Conservation (phyloP, 2,329 filamentous ascomycete genomes). For the Exophiala lecanii-corni region DNA sequence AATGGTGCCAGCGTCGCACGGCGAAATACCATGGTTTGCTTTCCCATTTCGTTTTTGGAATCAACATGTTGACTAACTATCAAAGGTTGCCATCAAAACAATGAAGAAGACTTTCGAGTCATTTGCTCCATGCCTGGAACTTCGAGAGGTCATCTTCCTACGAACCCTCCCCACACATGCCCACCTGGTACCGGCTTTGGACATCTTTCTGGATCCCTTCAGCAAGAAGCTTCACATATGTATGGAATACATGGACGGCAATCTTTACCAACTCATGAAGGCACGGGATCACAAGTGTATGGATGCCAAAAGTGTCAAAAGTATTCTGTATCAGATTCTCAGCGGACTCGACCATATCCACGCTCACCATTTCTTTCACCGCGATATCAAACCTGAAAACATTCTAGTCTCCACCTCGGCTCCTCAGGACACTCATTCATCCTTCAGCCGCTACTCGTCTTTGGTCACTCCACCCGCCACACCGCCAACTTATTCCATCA, state of each 20-base stretch:
- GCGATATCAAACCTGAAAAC: conserved; percentile 98
- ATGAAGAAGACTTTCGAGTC: conserved; percentile 99
- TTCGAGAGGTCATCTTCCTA: conserved; percentile 95
- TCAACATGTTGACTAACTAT: conserved; percentile 12
- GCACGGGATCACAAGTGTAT: conserved; percentile 90
- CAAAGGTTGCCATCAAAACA: conserved; percentile 93
- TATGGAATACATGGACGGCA: conserved; percentile 99
- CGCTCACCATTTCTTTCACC: conserved; percentile 94
- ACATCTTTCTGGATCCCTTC: conserved; percentile 96
- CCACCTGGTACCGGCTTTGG: conserved; percentile 92
- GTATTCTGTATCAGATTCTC: conserved; percentile 95
- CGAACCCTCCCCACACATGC: conserved; percentile 80
- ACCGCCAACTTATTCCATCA: conserved; percentile 89
- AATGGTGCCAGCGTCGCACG: conserved; percentile 85
- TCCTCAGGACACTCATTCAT: conserved; percentile 72
- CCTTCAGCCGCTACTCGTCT: conserved; percentile 88
- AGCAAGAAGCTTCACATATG: conserved; percentile 95
- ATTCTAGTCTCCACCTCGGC: conserved; percentile 92
- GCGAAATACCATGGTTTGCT: conserved; percentile 82
- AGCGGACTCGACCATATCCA: conserved; percentile 96
- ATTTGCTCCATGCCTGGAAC: conserved; percentile 80
- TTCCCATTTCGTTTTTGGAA: not conserved
- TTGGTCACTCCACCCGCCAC: conserved; percentile 93
- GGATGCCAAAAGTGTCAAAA: conserved; percentile 89
- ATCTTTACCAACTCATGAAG: conserved; percentile 98